phyloP scores from a whole-genome alignment of 768 basidiomycete species.

The Boletus subcaerulescens region DNA sequence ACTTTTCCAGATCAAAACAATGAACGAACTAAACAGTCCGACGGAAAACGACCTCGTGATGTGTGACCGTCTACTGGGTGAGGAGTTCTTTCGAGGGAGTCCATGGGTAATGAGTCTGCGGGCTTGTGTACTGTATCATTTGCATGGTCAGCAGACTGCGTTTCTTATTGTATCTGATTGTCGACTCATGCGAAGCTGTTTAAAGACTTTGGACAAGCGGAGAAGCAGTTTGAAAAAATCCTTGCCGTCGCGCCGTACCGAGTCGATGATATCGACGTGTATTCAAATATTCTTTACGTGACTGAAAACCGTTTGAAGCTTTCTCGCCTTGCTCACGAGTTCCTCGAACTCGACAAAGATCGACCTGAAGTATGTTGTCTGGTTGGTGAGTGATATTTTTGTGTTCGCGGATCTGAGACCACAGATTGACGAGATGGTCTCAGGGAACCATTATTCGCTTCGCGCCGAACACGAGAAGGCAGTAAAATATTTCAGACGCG shows the following conservation, averaged over 20 bases:
- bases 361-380: conserved; percentile 95
- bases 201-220: conserved; percentile 85
- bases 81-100: conserved; percentile 75
- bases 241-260: conserved; percentile 79
- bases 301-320: conserved; percentile 86
- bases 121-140: conserved; percentile 84
- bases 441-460: conserved; percentile 97
- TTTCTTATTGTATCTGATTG: neutral
- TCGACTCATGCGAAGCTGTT: conserved; percentile 5
- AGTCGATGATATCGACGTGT: conserved; percentile 93
- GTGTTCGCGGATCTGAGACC: neutral
- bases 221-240: conserved; percentile 81
- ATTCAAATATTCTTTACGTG: conserved; percentile 96
- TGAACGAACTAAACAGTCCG: conserved; percentile 87
- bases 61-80: conserved; percentile 72
- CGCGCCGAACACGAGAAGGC: conserved; percentile 94
- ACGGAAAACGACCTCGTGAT: conserved; percentile 80
- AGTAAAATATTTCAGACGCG: conserved; percentile 90
- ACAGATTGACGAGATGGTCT: neutral
- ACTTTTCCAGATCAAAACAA: conserved; percentile 84
- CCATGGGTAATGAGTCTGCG: conserved; percentile 84
- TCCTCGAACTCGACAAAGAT: conserved; percentile 84
- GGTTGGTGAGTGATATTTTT: conserved; percentile 60
- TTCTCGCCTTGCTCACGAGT: conserved; percentile 89
- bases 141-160: conserved; percentile 64